Percentiles rank a stretch among this genome's conserved stretches.
Evolutionary conservation across 768 basidiomycete genomes (phyloP).

Genomic region (Trametes cingulata): DNA sequence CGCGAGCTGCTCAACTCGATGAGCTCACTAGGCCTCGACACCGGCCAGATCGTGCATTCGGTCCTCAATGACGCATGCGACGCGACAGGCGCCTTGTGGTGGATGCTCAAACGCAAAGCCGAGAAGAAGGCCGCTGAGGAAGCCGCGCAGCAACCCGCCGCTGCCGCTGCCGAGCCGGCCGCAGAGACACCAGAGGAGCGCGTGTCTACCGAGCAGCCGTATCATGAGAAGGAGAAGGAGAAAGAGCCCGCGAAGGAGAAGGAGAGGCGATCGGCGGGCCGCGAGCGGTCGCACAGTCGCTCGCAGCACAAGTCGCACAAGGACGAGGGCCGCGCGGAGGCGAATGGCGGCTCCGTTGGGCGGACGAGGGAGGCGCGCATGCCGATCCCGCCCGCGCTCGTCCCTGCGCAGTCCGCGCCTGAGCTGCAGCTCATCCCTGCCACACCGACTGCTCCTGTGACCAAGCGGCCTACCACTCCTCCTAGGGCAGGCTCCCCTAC

Average conservation of each 20-base stretch:
- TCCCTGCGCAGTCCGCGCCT: slow-evolving; percentile 47
- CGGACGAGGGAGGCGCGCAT: slow-evolving; percentile 13
- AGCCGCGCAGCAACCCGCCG: slow-evolving; percentile 25
- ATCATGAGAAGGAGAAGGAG: background rate
- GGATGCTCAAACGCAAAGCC: slow-evolving; percentile 87
- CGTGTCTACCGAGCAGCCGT: background rate
- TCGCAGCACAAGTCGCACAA: background rate
- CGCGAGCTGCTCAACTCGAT: slow-evolving; percentile 77
- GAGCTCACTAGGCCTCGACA: slow-evolving; percentile 82
- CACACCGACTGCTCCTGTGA: slow-evolving; percentile 57
- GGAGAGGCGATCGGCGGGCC: background rate
- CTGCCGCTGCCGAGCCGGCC: slow-evolving; percentile 25
- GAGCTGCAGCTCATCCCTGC: slow-evolving; percentile 76
- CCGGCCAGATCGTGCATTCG: slow-evolving; percentile 92
- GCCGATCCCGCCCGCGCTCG: slow-evolving; percentile 28
- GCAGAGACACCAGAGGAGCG: slow-evolving; percentile 1
- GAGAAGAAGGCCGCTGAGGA: slow-evolving; percentile 58
- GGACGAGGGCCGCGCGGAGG: slow-evolving; percentile 3
- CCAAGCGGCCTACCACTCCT: slow-evolving; percentile 51
- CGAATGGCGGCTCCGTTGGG: slow-evolving; percentile 7
- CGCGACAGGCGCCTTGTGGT: slow-evolving; percentile 89
- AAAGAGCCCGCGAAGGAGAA: slow-evolving; percentile 2
- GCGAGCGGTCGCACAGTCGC: slow-evolving; percentile 15
- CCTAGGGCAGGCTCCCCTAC: slow-evolving; percentile 42
- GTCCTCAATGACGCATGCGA: slow-evolving; percentile 93